Base-by-base conservation (phyloP, 306 rosid genomes). In the Vigna hirtella region DNA sequence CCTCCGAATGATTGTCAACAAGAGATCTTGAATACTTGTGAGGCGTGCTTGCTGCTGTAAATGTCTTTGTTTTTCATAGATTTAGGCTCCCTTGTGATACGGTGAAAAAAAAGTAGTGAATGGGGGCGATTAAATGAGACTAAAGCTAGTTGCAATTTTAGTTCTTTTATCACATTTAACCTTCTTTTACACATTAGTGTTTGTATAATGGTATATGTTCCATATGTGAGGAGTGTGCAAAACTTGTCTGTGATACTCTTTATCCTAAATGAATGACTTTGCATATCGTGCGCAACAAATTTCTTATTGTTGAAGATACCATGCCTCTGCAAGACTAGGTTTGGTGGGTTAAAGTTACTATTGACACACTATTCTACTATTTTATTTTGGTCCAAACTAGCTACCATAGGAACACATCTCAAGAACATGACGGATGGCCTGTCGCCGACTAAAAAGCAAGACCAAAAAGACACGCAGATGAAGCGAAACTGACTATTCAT, bases 1-100 rank as follows among this genome's bases (percentile, higher is more conserved):
- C 74, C 70, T 66, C 34, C 56, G 22, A 61, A 71, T 61, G 72
- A 45, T 70, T 70, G 38, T 45, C 73, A 40, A 18, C 73, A 36
- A 70, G 22, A 49, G 73, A 62, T 72, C 66, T 47, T 26, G 67
- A 34, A 22, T n/a, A 20, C 45, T 61, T 22, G 14, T 58, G 68
- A 70, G n/a, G 63, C 57, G 57, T 58, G 63, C 53, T 66, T 66
- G 76, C 63, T 73, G 47, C 55, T 53, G 47, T 32, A 30, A 2
- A 13, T 32, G 20, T 73, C 13, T 53, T 32, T 2, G 24, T 15
- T 53, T 80, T 56, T 53, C 36, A 28, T 52, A 61, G 53, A 15
- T 80, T 28, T 51, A 52, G 28, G 40, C 9, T 28, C 43, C 72
- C 56, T 70, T 71, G 43, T 9, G 47, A 17, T 55, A 36, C 0